phyloP scores from a whole-genome alignment of 2,329 filamentous ascomycete genomes.

The Botryotinia convoluta region DNA sequence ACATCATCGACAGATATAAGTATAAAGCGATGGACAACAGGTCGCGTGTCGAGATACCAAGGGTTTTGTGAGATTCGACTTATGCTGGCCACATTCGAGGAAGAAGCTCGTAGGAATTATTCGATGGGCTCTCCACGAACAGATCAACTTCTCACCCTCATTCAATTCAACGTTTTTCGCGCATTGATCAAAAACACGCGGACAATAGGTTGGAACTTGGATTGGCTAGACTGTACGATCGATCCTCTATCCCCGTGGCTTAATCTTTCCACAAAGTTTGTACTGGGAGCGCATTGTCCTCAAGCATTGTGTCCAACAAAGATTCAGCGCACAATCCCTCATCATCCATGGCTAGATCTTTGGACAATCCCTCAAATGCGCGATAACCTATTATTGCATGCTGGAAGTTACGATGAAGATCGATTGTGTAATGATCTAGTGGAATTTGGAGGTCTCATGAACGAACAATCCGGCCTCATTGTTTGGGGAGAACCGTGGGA shows the following conservation, averaged over 20 bases:
- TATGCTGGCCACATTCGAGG: not conserved
- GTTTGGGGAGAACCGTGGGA: slow-evolving; percentile 46
- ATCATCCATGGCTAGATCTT: slow-evolving; percentile 45
- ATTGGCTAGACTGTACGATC: slow-evolving; percentile 35
- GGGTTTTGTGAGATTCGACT: not conserved
- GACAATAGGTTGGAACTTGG: not conserved
- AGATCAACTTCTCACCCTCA: slow-evolving; percentile 9
- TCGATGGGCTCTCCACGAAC: not conserved
- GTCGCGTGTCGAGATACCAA: not conserved
- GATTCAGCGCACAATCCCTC: slow-evolving; percentile 43
- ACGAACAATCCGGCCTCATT: slow-evolving; percentile 1
- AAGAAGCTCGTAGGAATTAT: not conserved
- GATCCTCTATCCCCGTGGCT: slow-evolving; percentile 31
- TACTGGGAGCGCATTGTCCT: slow-evolving; percentile 38
- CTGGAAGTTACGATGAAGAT: slow-evolving; percentile 44
- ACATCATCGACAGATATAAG: not conserved
- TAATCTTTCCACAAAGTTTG: slow-evolving; percentile 38
- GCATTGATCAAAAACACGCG: slow-evolving; percentile 41
- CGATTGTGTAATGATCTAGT: slow-evolving; percentile 46
- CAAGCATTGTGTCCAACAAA: slow-evolving; percentile 41
- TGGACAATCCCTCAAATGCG: slow-evolving; percentile 42
- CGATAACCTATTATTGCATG: slow-evolving; percentile 42
- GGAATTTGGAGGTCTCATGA: slow-evolving; percentile 42
- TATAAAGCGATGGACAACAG: not conserved
- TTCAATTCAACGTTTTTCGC: slow-evolving; percentile 42